Conservation (phyloP, 192 early-diverging fungal genomes). For the Podila clonocystis region DNA sequence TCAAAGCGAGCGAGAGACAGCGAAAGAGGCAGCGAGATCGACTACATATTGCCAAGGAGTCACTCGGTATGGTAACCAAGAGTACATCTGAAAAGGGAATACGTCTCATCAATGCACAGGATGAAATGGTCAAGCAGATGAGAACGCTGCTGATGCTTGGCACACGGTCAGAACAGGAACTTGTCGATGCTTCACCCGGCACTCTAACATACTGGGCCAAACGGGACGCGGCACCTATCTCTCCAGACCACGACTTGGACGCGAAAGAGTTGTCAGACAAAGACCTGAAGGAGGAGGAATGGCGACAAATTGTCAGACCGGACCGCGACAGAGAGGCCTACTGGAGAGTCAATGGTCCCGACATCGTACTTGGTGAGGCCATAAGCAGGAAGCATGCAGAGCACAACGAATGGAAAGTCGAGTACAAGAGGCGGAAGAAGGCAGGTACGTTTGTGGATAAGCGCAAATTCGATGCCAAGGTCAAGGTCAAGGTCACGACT, state of each 20-base stretch:
- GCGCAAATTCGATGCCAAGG: no score
- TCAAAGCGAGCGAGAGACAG: not conserved
- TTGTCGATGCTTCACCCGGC: constrained; percentile 7
- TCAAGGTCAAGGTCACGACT: not conserved
- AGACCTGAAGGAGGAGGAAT: constrained; percentile 13
- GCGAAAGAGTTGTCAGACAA: not conserved
- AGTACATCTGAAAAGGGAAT: not conserved
- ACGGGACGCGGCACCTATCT: not conserved
- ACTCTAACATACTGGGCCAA: constrained; percentile 8
- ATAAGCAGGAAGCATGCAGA: not conserved
- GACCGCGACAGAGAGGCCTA: not conserved
- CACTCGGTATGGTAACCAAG: not conserved
- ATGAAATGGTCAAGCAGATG: not conserved
- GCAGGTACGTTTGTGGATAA: no score
- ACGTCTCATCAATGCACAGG: not conserved
- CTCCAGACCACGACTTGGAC: constrained; percentile 16
- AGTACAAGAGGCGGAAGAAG: not conserved
- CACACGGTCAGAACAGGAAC: constrained; percentile 19
- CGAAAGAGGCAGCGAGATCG: not conserved
- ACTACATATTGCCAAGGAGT: not conserved
- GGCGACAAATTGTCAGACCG: constrained; percentile 3
- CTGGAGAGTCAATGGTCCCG: not conserved
- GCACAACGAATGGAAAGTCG: not conserved
- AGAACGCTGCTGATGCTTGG: constrained; percentile 8
- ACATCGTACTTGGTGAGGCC: not conserved